Conservation (phyloP, 352 stramenopile genomes). For the Pythium sukuiense region DNA sequence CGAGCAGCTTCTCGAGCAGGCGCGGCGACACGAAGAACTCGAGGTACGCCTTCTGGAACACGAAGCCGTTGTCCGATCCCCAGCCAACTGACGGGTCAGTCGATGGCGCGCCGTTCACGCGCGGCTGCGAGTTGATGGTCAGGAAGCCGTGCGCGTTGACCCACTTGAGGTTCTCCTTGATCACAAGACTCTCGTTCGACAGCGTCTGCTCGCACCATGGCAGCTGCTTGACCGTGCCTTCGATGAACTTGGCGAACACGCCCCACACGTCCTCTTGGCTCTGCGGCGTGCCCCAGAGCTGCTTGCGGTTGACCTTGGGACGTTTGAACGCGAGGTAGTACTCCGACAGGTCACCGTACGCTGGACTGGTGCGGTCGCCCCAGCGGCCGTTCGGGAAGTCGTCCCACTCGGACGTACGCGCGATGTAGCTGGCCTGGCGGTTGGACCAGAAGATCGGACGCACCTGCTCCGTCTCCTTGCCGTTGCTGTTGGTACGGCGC, state of each 20-base stretch:
- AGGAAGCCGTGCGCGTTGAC: slow-evolving; percentile 92
- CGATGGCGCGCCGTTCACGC: slow-evolving; percentile 90
- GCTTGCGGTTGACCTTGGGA: slow-evolving; percentile 66
- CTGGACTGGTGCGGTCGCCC: slow-evolving; percentile 93
- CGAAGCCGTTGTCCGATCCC: slow-evolving; percentile 92
- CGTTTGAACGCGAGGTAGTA: slow-evolving; percentile 91
- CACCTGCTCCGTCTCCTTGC: slow-evolving; percentile 78
- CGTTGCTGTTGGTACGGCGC: slow-evolving; percentile 62
- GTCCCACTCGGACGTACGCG: slow-evolving; percentile 95
- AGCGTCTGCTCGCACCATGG: slow-evolving; percentile 97
- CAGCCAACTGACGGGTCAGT: slow-evolving; percentile 93
- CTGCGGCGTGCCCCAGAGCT: slow-evolving; percentile 85
- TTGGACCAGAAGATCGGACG: slow-evolving; percentile 99
- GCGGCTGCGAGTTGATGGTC: slow-evolving; percentile 95
- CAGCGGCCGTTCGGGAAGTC: slow-evolving; percentile 96
- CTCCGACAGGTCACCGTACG: slow-evolving; percentile 96
- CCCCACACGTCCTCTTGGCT: slow-evolving; percentile 91
- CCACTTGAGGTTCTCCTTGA: slow-evolving; percentile 81
- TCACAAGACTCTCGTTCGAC: slow-evolving; percentile 89
- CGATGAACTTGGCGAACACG: slow-evolving; percentile 92
- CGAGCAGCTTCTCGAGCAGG: slow-evolving; percentile 66
- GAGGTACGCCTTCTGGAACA: slow-evolving; percentile 99
- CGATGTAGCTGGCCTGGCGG: slow-evolving; percentile 96
- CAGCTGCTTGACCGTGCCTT: slow-evolving; percentile 84
- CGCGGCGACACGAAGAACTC: slow-evolving; percentile 96